A percentile compares a stretch with the other conserved stretches of the same genome.
phyloP scores from a whole-genome alignment of 192 early-diverging fungal species.

The Backusella mclennaniae region DNA sequence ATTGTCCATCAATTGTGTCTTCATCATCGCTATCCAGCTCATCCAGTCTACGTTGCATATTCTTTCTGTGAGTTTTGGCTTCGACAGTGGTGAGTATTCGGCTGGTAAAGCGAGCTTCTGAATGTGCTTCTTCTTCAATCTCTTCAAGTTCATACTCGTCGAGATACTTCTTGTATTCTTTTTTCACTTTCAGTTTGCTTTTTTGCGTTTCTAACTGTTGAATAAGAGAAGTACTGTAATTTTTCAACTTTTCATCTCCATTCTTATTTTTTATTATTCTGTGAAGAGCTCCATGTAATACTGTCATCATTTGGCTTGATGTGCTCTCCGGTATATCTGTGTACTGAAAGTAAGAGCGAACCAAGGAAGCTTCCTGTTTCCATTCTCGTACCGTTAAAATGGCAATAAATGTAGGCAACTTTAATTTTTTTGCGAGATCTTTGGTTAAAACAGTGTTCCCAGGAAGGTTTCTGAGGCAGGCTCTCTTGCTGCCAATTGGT shows the following conservation, averaged over 20 bases:
- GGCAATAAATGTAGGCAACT: background rate
- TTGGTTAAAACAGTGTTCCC: background rate
- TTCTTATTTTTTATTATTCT: background rate
- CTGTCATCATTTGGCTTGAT: background rate
- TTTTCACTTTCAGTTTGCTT: background rate
- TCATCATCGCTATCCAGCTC: background rate
- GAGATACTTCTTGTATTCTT: background rate
- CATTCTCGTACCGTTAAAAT: background rate
- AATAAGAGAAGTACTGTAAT: background rate
- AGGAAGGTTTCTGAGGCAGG: background rate
- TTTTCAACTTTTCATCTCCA: background rate
- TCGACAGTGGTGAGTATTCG: background rate
- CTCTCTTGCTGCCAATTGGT: background rate
- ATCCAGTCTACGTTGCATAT: background rate
- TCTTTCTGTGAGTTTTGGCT: background rate
- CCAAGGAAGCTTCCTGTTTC: background rate
- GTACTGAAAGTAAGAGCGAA: background rate
- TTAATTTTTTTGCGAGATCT: background rate
- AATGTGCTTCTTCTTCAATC: background rate
- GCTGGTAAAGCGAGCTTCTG: background rate
- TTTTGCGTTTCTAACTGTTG: background rate
- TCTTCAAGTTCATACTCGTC: background rate
- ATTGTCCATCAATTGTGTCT: background rate
- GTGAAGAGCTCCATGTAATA: background rate
- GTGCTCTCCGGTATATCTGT: background rate